phyloP scores from a whole-genome alignment of 2,329 filamentous ascomycete species.

The Exophiala viscosa region DNA sequence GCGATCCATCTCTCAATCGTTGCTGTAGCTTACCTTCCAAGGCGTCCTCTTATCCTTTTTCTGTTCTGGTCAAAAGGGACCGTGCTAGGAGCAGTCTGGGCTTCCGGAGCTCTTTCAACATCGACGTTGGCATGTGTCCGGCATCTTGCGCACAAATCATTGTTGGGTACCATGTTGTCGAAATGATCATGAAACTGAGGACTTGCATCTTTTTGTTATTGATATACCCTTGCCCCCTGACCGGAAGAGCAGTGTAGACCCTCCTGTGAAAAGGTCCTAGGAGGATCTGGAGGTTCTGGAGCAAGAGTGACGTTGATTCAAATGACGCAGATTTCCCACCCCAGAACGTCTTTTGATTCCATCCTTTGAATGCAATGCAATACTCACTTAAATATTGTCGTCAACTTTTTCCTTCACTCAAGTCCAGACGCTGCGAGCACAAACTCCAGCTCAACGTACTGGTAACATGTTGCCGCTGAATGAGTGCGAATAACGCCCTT shows the following conservation, averaged over 20 bases:
- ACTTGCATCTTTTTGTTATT: not conserved
- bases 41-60: too few relatives aligned
- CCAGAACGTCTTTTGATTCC: slow-evolving; percentile 70
- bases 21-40: too few relatives aligned
- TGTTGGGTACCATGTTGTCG: not conserved
- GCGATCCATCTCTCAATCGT: too few relatives aligned
- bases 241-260: too few relatives aligned
- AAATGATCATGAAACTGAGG: not conserved
- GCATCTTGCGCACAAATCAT: not conserved
- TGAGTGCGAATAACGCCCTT: not conserved
- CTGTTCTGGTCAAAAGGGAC: too few relatives aligned
- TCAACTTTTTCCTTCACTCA: not conserved
- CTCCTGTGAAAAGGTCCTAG: too few relatives aligned
- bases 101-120: not conserved
- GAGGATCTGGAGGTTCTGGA: not conserved
- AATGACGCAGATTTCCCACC: not conserved
- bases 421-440: too few relatives aligned
- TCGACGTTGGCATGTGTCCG: not conserved
- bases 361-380: slow-evolving; percentile 48
- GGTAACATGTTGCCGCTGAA: too few relatives aligned
- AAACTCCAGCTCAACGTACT: too few relatives aligned
- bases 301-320: not conserved
- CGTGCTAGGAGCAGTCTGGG: too few relatives aligned
- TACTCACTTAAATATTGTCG: too few relatives aligned
- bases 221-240: too few relatives aligned